phyloP scores from a whole-genome alignment of 129 eudicot genomes.

The Flaveria bidentis region DNA sequence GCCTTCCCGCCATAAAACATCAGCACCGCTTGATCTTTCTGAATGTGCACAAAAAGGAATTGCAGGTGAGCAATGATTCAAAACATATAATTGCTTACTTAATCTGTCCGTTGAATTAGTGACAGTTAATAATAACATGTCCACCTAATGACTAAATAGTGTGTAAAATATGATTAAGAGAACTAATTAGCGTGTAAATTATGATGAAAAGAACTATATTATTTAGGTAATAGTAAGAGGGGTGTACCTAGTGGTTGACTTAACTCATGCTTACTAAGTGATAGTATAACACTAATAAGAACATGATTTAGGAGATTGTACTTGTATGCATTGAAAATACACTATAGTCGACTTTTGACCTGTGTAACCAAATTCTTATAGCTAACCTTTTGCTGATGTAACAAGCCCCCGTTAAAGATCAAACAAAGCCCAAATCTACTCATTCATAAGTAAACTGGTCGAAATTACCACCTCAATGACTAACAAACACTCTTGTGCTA shows the following conservation, averaged over 20 bases:
- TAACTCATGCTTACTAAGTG: not conserved
- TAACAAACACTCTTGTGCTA: conserved; percentile 1
- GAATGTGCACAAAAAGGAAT: conserved; percentile 92
- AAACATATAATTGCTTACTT: not conserved
- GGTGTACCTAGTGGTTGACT: no score
- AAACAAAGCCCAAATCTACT: not conserved
- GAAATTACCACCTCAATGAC: not conserved
- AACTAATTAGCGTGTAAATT: not conserved
- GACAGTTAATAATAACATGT: not conserved
- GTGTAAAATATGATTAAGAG: not conserved
- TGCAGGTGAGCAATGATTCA: conserved; percentile 61
- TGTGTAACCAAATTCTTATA: not conserved
- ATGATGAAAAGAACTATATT: not conserved
- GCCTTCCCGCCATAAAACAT: conserved; percentile 54
- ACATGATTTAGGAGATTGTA: not conserved
- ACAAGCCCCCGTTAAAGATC: not conserved
- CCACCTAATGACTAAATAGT: conserved; percentile 10
- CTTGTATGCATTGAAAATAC: not conserved
- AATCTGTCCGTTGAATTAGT: conserved; percentile 1
- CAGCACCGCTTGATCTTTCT: conserved; percentile 60
- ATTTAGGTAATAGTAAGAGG: not conserved
- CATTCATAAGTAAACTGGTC: not conserved
- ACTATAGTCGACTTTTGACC: not conserved
- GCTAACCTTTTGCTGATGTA: not conserved
- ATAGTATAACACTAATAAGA: not conserved